A percentile compares a stretch with the other conserved stretches of the same genome.
Evolutionary conservation across 148 eudicot genomes (phyloP).

Genomic region (Talinum fruticosum): DNA sequence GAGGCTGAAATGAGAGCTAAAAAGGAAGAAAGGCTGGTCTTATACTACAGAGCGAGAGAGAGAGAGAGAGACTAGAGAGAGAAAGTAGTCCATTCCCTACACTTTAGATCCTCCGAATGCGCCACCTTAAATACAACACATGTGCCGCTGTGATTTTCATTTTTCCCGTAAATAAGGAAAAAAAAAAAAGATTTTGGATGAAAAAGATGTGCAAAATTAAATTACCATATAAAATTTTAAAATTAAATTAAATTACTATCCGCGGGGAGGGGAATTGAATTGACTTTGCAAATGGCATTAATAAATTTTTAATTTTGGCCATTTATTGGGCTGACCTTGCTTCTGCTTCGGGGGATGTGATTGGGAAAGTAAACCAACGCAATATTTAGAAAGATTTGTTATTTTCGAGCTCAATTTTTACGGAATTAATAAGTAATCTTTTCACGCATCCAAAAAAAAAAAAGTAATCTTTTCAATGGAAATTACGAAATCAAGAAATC

Average conservation of each 20-base stretch:
- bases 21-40: not conserved
- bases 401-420: not conserved
- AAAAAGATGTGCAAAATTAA: not conserved
- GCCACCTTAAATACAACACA: constrained; percentile 3
- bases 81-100: not conserved
- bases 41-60: not conserved
- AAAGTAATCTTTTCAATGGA: too few species aligned
- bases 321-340: not conserved
- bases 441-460: too few species aligned
- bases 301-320: too few species aligned
- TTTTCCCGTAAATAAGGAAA: not conserved
- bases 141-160: not conserved
- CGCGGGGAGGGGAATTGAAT: not conserved
- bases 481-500: too few species aligned
- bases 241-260: too few species aligned
- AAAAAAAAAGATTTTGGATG: too few species aligned
- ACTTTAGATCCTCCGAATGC: constrained; percentile 2
- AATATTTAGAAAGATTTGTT: not conserved
- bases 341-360: not conserved
- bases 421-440: not conserved
- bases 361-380: not conserved
- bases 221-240: not conserved
- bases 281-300: not conserved
- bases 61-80: not conserved
- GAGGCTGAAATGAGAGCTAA: not conserved